Conservation (phyloP, 1,284 basidiomycete species). For the Puccinia novopanici region DNA sequence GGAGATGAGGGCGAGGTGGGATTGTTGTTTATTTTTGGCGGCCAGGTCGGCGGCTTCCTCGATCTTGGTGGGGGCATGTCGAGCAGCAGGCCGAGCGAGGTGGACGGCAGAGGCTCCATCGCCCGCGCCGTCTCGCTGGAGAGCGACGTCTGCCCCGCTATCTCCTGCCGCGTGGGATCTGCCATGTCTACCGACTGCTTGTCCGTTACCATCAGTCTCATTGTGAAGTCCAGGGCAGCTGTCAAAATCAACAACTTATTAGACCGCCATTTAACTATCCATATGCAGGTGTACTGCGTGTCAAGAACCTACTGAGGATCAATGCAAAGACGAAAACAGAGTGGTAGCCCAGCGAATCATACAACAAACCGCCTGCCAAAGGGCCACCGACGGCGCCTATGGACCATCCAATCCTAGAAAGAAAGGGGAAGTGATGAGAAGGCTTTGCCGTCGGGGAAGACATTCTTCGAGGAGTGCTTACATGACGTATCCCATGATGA, state of each 20-base stretch:
- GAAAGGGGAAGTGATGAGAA: background rate
- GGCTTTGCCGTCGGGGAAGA: no score
- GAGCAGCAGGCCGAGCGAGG: no score
- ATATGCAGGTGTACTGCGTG: background rate
- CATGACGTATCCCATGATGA: constrained; percentile 47
- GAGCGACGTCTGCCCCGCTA: background rate
- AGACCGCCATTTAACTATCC: no score
- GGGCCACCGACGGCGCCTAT: constrained; percentile 39
- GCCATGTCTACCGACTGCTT: background rate
- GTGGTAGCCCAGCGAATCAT: constrained; percentile 42
- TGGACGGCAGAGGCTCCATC: no score
- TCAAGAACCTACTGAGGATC: constrained; percentile 18
- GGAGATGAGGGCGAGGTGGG: background rate
- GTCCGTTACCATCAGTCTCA: constrained; percentile 25
- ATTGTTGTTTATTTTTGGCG: no score
- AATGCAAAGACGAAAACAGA: constrained; percentile 40
- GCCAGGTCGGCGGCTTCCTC: background rate
- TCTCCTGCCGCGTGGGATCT: no score
- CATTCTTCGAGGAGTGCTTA: background rate
- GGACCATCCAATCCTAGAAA: constrained; percentile 40
- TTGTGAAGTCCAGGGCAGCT: constrained; percentile 35
- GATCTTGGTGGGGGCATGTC: background rate
- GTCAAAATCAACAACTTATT: background rate
- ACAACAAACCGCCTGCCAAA: constrained; percentile 27
- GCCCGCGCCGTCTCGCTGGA: background rate